Evolutionary conservation across 345 rosid genomes (phyloP).

Genomic region (Durio zibethinus): DNA sequence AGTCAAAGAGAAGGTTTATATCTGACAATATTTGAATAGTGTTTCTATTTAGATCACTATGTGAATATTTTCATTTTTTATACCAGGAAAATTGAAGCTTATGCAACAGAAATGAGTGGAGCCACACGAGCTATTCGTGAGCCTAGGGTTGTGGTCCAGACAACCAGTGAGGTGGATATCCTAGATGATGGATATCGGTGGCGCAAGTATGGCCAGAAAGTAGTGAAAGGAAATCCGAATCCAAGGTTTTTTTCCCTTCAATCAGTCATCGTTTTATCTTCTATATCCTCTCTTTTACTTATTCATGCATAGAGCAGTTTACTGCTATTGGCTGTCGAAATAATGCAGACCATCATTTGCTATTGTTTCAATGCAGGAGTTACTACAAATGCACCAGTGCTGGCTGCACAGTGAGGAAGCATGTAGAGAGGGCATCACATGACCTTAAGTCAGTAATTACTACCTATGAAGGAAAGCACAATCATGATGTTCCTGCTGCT

Average conservation of each 20-base stretch:
- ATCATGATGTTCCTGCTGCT: constrained; percentile 95
- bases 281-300: not conserved
- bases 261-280: not conserved
- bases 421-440: constrained; percentile 97
- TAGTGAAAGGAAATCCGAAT: constrained; percentile 97
- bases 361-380: constrained; percentile 53
- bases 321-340: not conserved
- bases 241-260: constrained; percentile 54
- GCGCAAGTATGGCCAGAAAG: constrained; percentile 99
- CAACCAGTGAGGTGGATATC: constrained; percentile 94
- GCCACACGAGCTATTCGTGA: constrained; percentile 92
- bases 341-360: constrained; percentile 5
- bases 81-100: constrained; percentile 77
- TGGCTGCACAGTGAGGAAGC: constrained; percentile 93
- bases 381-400: constrained; percentile 96
- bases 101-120: constrained; percentile 81
- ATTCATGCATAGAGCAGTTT: not conserved
- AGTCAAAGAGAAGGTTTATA: constrained; percentile 81
- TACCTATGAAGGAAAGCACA: constrained; percentile 96
- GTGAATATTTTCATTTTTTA: constrained; percentile 14
- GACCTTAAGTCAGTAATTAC: constrained; percentile 95
- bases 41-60: constrained; percentile 1
- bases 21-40: not conserved
- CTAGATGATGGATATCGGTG: constrained; percentile 97
- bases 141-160: constrained; percentile 97